These are phyloP conservation scores for Mycosphaerella arachidis DNA, from an alignment of 2,329 filamentous ascomycete genomes.

Conservation along the genomic window DNA sequence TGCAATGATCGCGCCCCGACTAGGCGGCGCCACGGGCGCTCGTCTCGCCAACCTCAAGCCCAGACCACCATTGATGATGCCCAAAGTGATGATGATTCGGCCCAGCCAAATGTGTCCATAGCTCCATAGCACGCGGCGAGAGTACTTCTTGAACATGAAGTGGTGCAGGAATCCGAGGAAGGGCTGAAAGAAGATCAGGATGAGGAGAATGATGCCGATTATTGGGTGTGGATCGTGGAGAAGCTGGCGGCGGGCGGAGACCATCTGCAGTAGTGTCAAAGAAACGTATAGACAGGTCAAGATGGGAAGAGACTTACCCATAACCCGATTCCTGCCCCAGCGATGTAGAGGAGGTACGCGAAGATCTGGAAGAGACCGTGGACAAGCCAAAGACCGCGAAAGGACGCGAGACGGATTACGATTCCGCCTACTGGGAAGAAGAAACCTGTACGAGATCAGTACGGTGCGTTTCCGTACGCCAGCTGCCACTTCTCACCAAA, in stretches of 20 bases:
- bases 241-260: constrained; percentile 15
- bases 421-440: constrained; percentile 46
- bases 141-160: constrained; percentile 46
- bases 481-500: constrained; percentile 29
- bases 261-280: background rate
- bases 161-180: constrained; percentile 52
- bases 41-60: constrained; percentile 48
- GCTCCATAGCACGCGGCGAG: constrained; percentile 44
- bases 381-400: constrained; percentile 42
- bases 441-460: constrained; percentile 24
- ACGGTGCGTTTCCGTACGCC: too few relatives aligned
- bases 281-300: too few relatives aligned
- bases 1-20: constrained; percentile 40
- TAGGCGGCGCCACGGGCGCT: constrained; percentile 28
- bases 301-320: constrained; percentile 24
- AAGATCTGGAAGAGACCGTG: constrained; percentile 49
- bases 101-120: constrained; percentile 54
- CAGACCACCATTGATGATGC: constrained; percentile 55
- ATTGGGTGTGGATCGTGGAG: constrained; percentile 46
- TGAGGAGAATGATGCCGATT: constrained; percentile 51
- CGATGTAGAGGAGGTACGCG: constrained; percentile 46
- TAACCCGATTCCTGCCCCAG: constrained; percentile 50
- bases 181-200: constrained; percentile 53
- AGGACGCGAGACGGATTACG: constrained; percentile 42
- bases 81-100: constrained; percentile 47